A percentile compares a stretch with the other conserved stretches of the same genome.
Evolutionary conservation across 2,329 filamentous ascomycete genomes (phyloP).

Genomic region (Metarhizium brunneum): DNA sequence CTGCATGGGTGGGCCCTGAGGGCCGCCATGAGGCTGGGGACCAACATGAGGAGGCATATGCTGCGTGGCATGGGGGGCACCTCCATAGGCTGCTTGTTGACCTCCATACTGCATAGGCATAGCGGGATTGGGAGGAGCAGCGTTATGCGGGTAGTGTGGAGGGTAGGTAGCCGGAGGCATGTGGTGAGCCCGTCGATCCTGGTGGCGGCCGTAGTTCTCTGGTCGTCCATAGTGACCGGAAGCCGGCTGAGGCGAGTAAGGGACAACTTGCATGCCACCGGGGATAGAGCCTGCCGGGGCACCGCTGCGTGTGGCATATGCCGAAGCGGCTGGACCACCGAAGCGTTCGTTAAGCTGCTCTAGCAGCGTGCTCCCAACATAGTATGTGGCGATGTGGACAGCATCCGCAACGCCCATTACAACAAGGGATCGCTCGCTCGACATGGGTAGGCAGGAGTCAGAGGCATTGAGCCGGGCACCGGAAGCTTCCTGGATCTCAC

Average conservation of each 20-base stretch:
- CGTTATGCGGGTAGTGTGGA: constrained; percentile 60
- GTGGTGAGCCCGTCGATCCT: constrained; percentile 63
- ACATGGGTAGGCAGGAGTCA: constrained; percentile 86
- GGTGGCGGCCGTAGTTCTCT: constrained; percentile 70
- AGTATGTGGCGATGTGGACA: constrained; percentile 98
- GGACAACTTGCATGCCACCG: constrained; percentile 98
- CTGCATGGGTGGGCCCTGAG: constrained; percentile 66
- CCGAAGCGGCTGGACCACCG: constrained; percentile 90
- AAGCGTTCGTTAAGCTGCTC: constrained; percentile 97
- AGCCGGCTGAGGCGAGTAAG: constrained; percentile 87
- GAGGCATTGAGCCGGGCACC: constrained; percentile 95
- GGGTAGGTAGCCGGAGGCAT: constrained; percentile 64
- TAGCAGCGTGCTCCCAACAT: constrained; percentile 93
- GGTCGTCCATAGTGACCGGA: constrained; percentile 88
- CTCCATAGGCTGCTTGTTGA: constrained; percentile 68
- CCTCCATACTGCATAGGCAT: constrained; percentile 71
- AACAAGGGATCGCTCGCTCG: constrained; percentile 93
- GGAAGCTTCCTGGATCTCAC: constrained; percentile 96
- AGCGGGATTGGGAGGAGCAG: constrained; percentile 51
- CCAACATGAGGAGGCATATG: constrained; percentile 53
- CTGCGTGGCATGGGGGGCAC: constrained; percentile 66
- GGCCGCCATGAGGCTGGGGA: constrained; percentile 50
- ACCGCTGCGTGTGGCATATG: constrained; percentile 90
- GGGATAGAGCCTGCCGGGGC: constrained; percentile 89
- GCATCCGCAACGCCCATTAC: constrained; percentile 97